Evolutionary conservation across 2,329 filamentous ascomycete species (phyloP), one percentile per base, ranked within the genome.

Genomic region (Tolypocladium sp.): DNA sequence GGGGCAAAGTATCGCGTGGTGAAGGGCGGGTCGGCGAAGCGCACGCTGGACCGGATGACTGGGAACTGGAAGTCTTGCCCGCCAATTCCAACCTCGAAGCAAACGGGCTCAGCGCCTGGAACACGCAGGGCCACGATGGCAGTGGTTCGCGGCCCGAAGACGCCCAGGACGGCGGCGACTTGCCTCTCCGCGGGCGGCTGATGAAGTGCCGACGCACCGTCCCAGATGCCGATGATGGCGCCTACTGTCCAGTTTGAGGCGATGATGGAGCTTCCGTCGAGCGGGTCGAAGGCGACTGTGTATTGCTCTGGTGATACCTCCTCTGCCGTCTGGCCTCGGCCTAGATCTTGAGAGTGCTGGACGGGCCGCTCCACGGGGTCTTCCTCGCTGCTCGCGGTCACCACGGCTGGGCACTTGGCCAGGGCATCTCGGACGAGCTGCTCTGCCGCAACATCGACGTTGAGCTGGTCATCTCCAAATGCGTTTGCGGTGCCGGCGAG

Each of bases 231-330:
- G 20, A 85, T 70, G 61, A 87, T 87, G 54, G 82, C 79, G 27
- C 82, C 82, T 10, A 84, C 82, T 0, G 79, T 76, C 81, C 81
- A 84, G 66, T 84, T 84, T 1, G 82, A 75, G 0, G 74, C 79
- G 51, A 84, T 82, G 64, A 84, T 84, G 62, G 81, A 86, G 68
- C 80, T 84, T 13, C 84, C 84, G 63, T 87, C 84, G 0, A 87
- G 77, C 0, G 84, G 84, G 63, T 87, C 84, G 63, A 87, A 87
- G 0, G 82, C 83, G 10, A 86, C 70, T 0, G 83, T 80, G 69
- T 87, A 87, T 35, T 71, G 66, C 63, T 84, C 79, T 8, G 56
- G n/a, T 8, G 40, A 22, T 3, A 4, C 20, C 10, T 15, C 49
- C 9, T 57, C 38, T 3, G 59, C 27, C 1, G 58, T 33, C 1